Evolutionary conservation across 1,284 basidiomycete genomes (phyloP).

Genomic region (Sparassis latifolia): DNA sequence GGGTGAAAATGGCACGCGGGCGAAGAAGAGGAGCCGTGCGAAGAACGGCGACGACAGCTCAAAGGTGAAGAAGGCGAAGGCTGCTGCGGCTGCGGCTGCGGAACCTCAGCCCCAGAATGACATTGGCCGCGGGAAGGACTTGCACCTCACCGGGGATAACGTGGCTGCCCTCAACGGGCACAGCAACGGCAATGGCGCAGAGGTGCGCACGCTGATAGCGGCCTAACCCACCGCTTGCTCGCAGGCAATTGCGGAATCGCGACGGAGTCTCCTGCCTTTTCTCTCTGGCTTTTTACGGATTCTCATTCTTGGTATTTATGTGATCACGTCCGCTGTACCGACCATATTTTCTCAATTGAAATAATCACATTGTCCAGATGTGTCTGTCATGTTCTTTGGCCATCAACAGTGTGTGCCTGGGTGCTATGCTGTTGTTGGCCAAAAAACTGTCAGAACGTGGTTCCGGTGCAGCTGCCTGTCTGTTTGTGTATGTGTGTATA

Average conservation of each 20-base stretch:
- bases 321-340: too few species aligned
- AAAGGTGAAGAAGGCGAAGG: constrained; percentile 31
- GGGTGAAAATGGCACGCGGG: constrained; percentile 6
- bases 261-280: too few species aligned
- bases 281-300: too few species aligned
- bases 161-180: neutral
- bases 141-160: constrained; percentile 1
- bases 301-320: too few species aligned
- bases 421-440: too few species aligned
- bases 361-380: neutral
- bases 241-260: too few species aligned
- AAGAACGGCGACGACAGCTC: constrained; percentile 25
- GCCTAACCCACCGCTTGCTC: constrained; percentile 3
- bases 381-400: neutral
- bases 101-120: constrained; percentile 8
- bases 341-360: too few species aligned
- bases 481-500: too few species aligned
- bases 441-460: too few species aligned
- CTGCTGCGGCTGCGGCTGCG: constrained; percentile 2
- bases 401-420: neutral
- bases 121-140: constrained; percentile 8
- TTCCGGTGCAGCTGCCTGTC: neutral
- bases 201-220: constrained; percentile 5
- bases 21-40: constrained; percentile 18
- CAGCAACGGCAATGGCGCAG: neutral